Evolutionary conservation across 176 grass and related monocot genomes (phyloP), one percentile per base, ranked within the genome.

Genomic region (Oryza officinalis): DNA sequence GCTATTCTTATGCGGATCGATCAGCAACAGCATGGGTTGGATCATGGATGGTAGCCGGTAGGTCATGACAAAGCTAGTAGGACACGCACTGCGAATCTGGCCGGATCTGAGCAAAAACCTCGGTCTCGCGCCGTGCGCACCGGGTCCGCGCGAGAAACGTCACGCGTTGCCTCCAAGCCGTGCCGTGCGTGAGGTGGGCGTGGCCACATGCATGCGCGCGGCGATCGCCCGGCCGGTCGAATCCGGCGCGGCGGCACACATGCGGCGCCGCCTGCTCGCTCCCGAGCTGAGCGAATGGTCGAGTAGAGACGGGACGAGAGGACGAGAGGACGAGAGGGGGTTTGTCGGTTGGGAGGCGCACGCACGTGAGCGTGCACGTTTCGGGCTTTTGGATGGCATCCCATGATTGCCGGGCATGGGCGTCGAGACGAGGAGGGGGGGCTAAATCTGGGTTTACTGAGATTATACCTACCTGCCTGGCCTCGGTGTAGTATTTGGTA

Each of bases 391-490:
- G 83, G 72, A 45, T 32, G 26, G 68, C 11, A 23, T 69, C 68
- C 84, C 88, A 72, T 86, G 83, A 72, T 81, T 77, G 83, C 9
- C 52, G 27, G 77, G 83, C 78, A 81, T 77, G 72, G 52, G 30
- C 78, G 57, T n/a, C 18, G 52, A 57, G 57, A 57, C 52, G 52
- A 57, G 20, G 52, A 57, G 52, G 9, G 20, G 20, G 52, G 52
- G 13, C 20, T 18, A 20, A 57, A 22, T 57, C 18, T 57, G 6
- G 52, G 22, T 9, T 57, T 57, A 57, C 52, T 57, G 52, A 9
- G 52, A 9, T n/a, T 57, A 15, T 47, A 47, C 45, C 45, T 15
- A 57, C 52, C 52, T 57, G 13, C 18, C 18, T 54, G 18, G 52
- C n/a, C 22, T 40, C 17, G 11, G 23, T 46, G 65, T n/a, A 22